phyloP scores from a whole-genome alignment of 352 stramenopile genomes.

The Phytopythium delawarense region DNA sequence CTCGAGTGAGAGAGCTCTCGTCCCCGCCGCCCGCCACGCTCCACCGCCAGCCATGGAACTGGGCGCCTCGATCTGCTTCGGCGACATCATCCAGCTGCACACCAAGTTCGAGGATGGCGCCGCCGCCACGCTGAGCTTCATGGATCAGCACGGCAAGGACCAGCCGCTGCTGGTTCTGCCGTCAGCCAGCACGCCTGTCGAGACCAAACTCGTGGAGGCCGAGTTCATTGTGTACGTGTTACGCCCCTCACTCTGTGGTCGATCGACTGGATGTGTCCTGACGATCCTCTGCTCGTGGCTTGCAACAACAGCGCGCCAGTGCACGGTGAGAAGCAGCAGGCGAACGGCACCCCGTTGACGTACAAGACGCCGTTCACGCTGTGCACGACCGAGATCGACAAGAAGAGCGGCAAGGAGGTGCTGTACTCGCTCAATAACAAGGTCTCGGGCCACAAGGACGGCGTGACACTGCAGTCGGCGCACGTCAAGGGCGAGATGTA shows the following conservation, averaged over 20 bases:
- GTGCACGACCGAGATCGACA: conserved; percentile 32
- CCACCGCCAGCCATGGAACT: conserved; percentile 17
- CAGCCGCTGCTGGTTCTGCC: conserved; percentile 47
- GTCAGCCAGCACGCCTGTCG: conserved; percentile 36
- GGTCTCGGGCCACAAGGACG: conserved; percentile 44
- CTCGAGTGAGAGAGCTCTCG: background rate
- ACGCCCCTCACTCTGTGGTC: background rate
- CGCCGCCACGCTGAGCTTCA: conserved; percentile 31
- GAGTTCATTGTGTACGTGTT: conserved; percentile 67
- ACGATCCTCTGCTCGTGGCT: background rate
- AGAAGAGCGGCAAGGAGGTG: conserved; percentile 20
- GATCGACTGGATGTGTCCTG: background rate
- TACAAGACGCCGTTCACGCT: conserved; percentile 74
- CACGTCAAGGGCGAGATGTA: conserved; percentile 72
- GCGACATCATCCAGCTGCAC: conserved; percentile 45
- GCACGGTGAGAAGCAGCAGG: conserved; percentile 43
- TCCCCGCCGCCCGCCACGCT: background rate
- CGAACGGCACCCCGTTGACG: conserved; percentile 41
- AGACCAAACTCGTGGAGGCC: conserved; percentile 44
- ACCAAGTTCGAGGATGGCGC: conserved; percentile 28
- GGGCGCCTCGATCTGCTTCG: conserved; percentile 36
- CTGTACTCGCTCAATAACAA: conserved; percentile 79
- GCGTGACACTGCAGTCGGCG: conserved; percentile 44
- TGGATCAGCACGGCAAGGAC: conserved; percentile 38
- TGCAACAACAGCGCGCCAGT: conserved; percentile 22